Evolutionary conservation across 1,139 yeast species (phyloP).

Genomic region (Taphrina deformans): DNA sequence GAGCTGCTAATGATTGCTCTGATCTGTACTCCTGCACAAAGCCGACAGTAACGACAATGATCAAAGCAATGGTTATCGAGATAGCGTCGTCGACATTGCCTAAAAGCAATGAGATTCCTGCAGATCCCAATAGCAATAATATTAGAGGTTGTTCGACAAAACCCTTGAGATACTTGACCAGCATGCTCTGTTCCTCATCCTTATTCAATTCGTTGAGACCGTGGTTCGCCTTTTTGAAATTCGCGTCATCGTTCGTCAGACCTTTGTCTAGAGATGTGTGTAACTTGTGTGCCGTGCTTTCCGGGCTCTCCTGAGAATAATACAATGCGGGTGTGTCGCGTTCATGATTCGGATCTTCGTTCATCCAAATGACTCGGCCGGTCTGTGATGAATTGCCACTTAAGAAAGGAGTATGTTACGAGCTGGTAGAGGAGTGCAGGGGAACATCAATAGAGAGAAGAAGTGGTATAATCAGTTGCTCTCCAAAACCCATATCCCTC

Average conservation of each 20-base stretch:
- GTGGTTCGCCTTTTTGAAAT: slow-evolving; percentile 61
- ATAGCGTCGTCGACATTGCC: slow-evolving; percentile 92
- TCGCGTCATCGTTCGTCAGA: slow-evolving; percentile 27
- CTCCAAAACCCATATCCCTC: not conserved
- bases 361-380: not conserved
- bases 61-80: slow-evolving; percentile 46
- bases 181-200: slow-evolving; percentile 73
- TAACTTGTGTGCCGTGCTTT: slow-evolving; percentile 25
- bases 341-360: slow-evolving; percentile 11
- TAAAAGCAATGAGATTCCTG: slow-evolving; percentile 78
- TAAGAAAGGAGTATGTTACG: too few relatives aligned
- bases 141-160: slow-evolving; percentile 90
- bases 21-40: slow-evolving; percentile 94
- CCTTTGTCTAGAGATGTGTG: slow-evolving; percentile 24
- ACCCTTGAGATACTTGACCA: slow-evolving; percentile 68
- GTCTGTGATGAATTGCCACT: not conserved
- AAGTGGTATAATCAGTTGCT: not conserved
- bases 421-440: not conserved
- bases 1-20: slow-evolving; percentile 87
- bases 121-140: slow-evolving; percentile 80
- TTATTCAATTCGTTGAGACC: slow-evolving; percentile 73
- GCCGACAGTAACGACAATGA: slow-evolving; percentile 56
- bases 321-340: slow-evolving; percentile 27
- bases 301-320: slow-evolving; percentile 21
- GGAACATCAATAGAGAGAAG: not conserved